Percentiles rank a stretch among this genome's conserved stretches.
These are phyloP conservation scores for Wickerhamomyces sydowiorum DNA, from an alignment of 805 yeast species.

Conservation along the genomic window DNA sequence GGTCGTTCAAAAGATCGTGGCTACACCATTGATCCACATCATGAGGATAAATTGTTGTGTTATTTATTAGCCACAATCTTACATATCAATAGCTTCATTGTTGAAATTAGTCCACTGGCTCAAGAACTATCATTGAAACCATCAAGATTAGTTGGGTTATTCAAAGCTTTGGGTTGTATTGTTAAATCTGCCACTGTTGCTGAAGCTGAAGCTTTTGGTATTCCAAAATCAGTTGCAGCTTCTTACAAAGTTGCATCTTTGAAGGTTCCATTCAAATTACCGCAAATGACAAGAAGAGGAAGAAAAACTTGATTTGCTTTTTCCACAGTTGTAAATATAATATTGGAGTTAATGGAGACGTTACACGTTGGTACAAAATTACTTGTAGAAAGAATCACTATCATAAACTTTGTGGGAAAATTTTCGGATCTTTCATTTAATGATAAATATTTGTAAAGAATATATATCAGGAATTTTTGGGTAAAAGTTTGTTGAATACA, in stretches of 20 bases:
- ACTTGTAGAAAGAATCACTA: no score
- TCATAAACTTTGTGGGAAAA: no score
- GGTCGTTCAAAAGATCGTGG: constrained; percentile 74
- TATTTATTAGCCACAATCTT: constrained; percentile 66
- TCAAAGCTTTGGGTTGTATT: constrained; percentile 77
- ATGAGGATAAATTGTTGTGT: constrained; percentile 82
- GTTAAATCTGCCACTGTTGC: constrained; percentile 66
- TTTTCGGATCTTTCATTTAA: no score
- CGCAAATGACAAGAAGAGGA: constrained; percentile 71
- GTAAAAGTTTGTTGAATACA: no score
- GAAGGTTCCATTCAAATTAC: constrained; percentile 84
- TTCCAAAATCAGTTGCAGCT: constrained; percentile 52
- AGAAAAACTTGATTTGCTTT: constrained; percentile 25
- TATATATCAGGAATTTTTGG: no score
- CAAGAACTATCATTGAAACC: constrained; percentile 81
- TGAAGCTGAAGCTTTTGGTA: constrained; percentile 70
- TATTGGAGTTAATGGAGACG: no score
- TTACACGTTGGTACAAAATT: no score
- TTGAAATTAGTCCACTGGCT: constrained; percentile 77
- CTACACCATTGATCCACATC: constrained; percentile 80
- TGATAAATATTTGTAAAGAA: no score
- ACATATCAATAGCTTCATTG: constrained; percentile 68
- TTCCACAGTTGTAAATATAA: no score
- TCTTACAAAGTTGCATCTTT: constrained; percentile 76
- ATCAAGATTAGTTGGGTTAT: constrained; percentile 57